phyloP scores from a whole-genome alignment of 495 filamentous ascomycete genomes.

The Chaetomium cochliodes region DNA sequence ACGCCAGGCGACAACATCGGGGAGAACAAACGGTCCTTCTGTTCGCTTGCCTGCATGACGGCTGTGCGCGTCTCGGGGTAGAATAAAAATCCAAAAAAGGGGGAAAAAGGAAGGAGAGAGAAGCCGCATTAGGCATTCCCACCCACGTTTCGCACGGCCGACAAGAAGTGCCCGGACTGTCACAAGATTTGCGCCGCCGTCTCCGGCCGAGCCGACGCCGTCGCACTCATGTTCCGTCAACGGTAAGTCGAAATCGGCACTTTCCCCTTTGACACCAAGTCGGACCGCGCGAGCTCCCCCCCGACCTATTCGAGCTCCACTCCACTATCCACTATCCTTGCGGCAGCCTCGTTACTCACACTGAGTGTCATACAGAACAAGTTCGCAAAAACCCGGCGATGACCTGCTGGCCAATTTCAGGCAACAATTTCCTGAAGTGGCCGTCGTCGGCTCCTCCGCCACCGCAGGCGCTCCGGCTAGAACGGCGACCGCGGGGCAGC shows the following conservation, averaged over 20 bases:
- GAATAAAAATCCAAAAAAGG: neutral
- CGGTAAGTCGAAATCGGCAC: conserved; percentile 32
- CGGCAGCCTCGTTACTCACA: conserved; percentile 29
- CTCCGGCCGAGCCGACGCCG: conserved; percentile 11
- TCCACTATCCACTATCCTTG: neutral
- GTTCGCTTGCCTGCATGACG: conserved; percentile 13
- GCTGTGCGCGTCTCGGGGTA: neutral
- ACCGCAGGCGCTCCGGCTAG: conserved; percentile 36
- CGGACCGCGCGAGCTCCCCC: neutral
- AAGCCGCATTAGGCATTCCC: neutral
- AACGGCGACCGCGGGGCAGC: conserved; percentile 39
- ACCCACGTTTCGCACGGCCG: neutral
- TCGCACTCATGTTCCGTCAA: conserved; percentile 41
- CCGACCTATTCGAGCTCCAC: neutral
- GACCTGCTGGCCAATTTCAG: conserved; percentile 83
- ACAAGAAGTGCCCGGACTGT: neutral
- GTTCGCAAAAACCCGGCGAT: conserved; percentile 80
- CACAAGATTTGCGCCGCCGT: neutral
- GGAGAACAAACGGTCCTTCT: neutral
- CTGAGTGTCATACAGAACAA: conserved; percentile 56
- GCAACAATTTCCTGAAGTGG: conserved; percentile 69
- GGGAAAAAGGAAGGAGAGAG: too few species aligned
- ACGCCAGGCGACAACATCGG: neutral
- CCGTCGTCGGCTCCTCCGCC: conserved; percentile 37
- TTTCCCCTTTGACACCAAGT: neutral